These are phyloP conservation scores for Corynespora cassiicola DNA, from an alignment of 2,329 filamentous ascomycete species.

Conservation along the genomic window DNA sequence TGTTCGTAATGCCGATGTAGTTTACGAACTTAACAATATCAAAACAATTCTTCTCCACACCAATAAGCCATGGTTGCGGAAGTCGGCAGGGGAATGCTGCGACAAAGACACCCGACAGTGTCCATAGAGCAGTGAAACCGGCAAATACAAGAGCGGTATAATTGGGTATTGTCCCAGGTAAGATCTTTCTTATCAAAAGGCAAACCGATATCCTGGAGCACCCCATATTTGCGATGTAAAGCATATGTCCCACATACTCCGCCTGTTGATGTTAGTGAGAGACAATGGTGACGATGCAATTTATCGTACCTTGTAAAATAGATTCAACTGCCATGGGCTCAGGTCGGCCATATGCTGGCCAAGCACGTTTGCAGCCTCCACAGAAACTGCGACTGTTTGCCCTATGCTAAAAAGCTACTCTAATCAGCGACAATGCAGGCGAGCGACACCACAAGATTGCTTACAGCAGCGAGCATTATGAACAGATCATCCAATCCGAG, in stretches of 20 bases:
- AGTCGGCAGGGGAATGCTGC: conserved; percentile 29
- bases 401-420: conserved; percentile 34
- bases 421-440: conserved; percentile 6
- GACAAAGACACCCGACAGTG: conserved; percentile 29
- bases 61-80: conserved; percentile 28
- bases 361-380: conserved; percentile 27
- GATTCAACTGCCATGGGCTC: conserved; percentile 8
- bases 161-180: conserved; percentile 23
- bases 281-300: not conserved
- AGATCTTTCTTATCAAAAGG: conserved; percentile 28
- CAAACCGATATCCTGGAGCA: conserved; percentile 33
- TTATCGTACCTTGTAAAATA: conserved; percentile 29
- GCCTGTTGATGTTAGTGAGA: conserved; percentile 21
- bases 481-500: conserved; percentile 31
- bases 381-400: conserved; percentile 32
- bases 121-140: conserved; percentile 29
- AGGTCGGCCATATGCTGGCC: conserved; percentile 20
- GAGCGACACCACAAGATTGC: not conserved
- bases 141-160: conserved; percentile 24
- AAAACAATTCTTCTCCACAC: conserved; percentile 20
- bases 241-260: conserved; percentile 30
- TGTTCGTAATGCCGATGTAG: conserved; percentile 35
- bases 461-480: conserved; percentile 33
- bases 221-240: conserved; percentile 39
- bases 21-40: conserved; percentile 31